A percentile compares a stretch with the other conserved stretches of the same genome.
phyloP scores from a whole-genome alignment of 371 early-diverging fungal species.

The Rhizopus microsporus region DNA sequence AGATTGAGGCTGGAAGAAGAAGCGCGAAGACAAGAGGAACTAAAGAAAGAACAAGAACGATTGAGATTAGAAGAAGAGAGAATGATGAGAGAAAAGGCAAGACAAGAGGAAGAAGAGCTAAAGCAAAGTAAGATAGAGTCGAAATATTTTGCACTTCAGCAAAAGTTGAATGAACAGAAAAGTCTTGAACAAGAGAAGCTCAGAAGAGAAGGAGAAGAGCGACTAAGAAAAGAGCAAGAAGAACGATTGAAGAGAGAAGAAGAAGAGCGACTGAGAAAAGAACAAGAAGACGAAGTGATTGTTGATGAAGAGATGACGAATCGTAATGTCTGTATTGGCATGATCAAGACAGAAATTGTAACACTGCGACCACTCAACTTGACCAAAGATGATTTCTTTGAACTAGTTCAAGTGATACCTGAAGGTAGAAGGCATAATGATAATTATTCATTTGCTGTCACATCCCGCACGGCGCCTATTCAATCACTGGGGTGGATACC shows the following conservation, averaged over 20 bases:
- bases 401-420: slow-evolving; percentile 30
- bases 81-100: neutral
- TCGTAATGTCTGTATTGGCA: slow-evolving; percentile 41
- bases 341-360: slow-evolving; percentile 49
- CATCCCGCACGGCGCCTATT: slow-evolving; percentile 21
- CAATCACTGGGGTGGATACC: slow-evolving; percentile 49
- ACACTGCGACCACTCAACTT: slow-evolving; percentile 28
- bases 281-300: neutral
- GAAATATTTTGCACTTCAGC: neutral
- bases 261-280: slow-evolving; percentile 1
- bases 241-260: neutral
- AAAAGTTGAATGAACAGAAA: neutral
- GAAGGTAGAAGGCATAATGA: slow-evolving; percentile 37
- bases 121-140: neutral
- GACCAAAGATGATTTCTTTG: slow-evolving; percentile 38
- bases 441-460: slow-evolving; percentile 39
- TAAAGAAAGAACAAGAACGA: neutral
- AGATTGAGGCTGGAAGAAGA: neutral
- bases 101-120: neutral
- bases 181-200: neutral
- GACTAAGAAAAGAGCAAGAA: neutral
- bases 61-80: neutral
- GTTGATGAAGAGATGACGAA: slow-evolving; percentile 32
- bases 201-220: neutral
- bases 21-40: too few relatives aligned